Conservation (phyloP, 257 asterid genomes). For the Plantago major region DNA sequence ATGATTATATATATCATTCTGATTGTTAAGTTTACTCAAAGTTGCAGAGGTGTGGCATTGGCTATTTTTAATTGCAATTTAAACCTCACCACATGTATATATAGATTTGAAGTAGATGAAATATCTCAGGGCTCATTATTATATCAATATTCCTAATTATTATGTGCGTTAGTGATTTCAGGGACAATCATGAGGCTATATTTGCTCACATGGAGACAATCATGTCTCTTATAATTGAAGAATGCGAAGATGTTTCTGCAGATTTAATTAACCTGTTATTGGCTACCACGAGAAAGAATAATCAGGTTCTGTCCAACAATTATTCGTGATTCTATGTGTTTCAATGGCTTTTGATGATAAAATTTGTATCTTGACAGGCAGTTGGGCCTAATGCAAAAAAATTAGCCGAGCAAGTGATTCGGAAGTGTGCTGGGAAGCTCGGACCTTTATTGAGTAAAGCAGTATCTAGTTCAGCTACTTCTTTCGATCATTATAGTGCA, state of each 20-base stretch:
- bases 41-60: no score
- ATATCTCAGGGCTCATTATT: no score
- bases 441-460: slow-evolving; percentile 66
- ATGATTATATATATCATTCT: no score
- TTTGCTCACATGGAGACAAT: slow-evolving; percentile 84
- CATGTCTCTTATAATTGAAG: slow-evolving; percentile 84
- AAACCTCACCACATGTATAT: no score
- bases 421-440: slow-evolving; percentile 59
- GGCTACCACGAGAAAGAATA: slow-evolving; percentile 55
- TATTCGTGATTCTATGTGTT: not conserved
- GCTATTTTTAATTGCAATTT: no score
- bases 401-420: slow-evolving; percentile 70
- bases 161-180: slow-evolving; percentile 33
- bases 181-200: slow-evolving; percentile 61
- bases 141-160: no score
- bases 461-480: slow-evolving; percentile 40
- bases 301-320: slow-evolving; percentile 43
- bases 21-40: no score
- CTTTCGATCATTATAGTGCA: slow-evolving; percentile 54
- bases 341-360: not conserved
- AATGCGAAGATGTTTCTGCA: slow-evolving; percentile 63
- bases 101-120: no score
- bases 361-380: slow-evolving; percentile 31
- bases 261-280: slow-evolving; percentile 64
- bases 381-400: slow-evolving; percentile 52